Conservation (phyloP, 139 green algal genomes). For the Coelastrella sp. region DNA sequence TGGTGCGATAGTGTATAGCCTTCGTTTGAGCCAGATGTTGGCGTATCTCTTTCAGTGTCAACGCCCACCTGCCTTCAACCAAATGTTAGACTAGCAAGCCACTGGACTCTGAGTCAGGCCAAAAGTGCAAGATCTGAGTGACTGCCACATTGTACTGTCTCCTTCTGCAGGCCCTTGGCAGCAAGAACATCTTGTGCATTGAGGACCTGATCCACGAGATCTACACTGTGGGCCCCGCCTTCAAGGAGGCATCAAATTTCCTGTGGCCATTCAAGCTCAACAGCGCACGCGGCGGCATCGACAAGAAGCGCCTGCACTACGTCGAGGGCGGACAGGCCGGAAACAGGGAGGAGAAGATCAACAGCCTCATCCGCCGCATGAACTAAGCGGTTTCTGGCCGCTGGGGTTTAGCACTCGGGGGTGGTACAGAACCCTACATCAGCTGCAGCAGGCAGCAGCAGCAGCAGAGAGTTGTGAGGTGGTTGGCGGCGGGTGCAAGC, state of each 20-base stretch:
- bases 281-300: conserved; percentile 82
- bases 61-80: no score
- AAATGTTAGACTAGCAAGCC: no score
- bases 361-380: conserved; percentile 95
- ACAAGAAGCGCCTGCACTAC: conserved; percentile 97
- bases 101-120: no score
- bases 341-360: conserved; percentile 98
- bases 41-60: no score
- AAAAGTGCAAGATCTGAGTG: no score
- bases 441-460: not conserved
- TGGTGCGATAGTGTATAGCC: no score
- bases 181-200: conserved; percentile 98
- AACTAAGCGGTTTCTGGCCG: conserved; percentile 77
- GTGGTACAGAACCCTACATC: no score
- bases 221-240: conserved; percentile 92
- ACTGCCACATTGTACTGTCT: not conserved
- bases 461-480: not conserved
- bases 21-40: no score
- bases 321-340: conserved; percentile 98
- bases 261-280: conserved; percentile 80
- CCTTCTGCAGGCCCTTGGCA: conserved; percentile 72
- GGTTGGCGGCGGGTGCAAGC: not conserved
- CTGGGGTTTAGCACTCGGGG: no score
- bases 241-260: conserved; percentile 99
- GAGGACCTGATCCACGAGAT: conserved; percentile 99